These are phyloP conservation scores for Phytophthora sp. DNA, from an alignment of 352 stramenopile genomes.

Conservation along the genomic window DNA sequence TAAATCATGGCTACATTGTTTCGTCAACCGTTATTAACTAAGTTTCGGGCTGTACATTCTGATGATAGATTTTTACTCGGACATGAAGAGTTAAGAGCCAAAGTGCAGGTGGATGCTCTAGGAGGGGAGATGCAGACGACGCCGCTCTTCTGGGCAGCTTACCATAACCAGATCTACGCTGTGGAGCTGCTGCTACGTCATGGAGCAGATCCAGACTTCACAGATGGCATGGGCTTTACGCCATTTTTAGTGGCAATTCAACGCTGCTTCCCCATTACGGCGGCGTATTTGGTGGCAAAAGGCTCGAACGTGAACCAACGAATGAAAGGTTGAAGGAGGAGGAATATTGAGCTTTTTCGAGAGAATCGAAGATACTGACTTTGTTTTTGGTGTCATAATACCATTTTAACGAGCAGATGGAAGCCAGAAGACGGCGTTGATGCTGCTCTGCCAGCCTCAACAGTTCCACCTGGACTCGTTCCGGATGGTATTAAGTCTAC, in stretches of 20 bases:
- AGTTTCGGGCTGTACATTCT: background rate
- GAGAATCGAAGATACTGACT: too few species aligned
- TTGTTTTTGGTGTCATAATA: background rate
- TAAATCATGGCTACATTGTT: background rate
- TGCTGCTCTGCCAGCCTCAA: constrained; percentile 72
- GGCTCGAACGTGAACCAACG: constrained; percentile 68
- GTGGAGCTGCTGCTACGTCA: constrained; percentile 74
- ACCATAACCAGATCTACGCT: constrained; percentile 82
- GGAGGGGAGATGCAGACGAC: constrained; percentile 69
- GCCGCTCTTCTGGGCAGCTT: constrained; percentile 78
- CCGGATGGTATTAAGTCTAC: constrained; percentile 81
- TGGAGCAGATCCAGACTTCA: constrained; percentile 59
- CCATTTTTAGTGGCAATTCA: constrained; percentile 76
- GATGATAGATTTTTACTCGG: constrained; percentile 54
- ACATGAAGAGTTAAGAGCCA: constrained; percentile 37
- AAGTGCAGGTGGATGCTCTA: constrained; percentile 55
- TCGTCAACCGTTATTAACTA: background rate
- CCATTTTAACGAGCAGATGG: constrained; percentile 26
- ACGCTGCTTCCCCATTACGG: constrained; percentile 75
- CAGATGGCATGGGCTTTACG: constrained; percentile 58
- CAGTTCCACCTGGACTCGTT: constrained; percentile 85
- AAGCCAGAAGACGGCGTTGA: constrained; percentile 61
- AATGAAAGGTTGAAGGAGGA: constrained; percentile 41
- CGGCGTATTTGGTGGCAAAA: constrained; percentile 80
- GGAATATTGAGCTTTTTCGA: background rate